These are phyloP conservation scores for Sclerotinia minor DNA, from an alignment of 2,329 filamentous ascomycete species.

Conservation along the genomic window DNA sequence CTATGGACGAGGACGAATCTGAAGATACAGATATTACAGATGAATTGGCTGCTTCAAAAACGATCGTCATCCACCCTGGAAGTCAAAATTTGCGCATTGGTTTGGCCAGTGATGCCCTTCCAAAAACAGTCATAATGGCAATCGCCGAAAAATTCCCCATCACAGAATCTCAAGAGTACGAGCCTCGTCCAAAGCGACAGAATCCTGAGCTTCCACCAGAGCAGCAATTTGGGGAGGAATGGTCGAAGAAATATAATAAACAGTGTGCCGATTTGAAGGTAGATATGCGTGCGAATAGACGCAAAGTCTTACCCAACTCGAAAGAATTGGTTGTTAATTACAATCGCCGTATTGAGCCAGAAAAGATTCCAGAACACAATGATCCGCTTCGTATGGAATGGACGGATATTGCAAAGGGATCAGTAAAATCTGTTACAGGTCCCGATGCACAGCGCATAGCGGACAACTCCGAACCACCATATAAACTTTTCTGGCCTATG, in stretches of 20 bases:
- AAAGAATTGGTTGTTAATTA: constrained; percentile 95
- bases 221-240: constrained; percentile 85
- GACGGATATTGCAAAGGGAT: constrained; percentile 73
- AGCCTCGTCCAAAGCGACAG: constrained; percentile 72
- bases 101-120: constrained; percentile 90
- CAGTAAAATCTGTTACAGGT: constrained; percentile 65
- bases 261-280: constrained; percentile 85
- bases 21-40: constrained; percentile 59
- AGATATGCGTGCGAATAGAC: constrained; percentile 90
- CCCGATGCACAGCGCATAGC: constrained; percentile 81
- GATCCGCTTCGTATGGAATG: constrained; percentile 92
- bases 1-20: constrained; percentile 54
- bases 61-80: constrained; percentile 92
- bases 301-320: constrained; percentile 93
- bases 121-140: constrained; percentile 91
- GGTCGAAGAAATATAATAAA: constrained; percentile 70
- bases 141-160: constrained; percentile 76
- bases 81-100: constrained; percentile 95
- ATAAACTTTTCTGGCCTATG: constrained; percentile 91
- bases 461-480: constrained; percentile 83
- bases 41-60: constrained; percentile 76
- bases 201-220: constrained; percentile 60
- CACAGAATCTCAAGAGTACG: constrained; percentile 81
- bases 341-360: constrained; percentile 80
- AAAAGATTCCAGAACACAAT: constrained; percentile 90